These are phyloP conservation scores for Gossypium gossypioides DNA, from an alignment of 441 rosid species.

Conservation along the genomic window DNA sequence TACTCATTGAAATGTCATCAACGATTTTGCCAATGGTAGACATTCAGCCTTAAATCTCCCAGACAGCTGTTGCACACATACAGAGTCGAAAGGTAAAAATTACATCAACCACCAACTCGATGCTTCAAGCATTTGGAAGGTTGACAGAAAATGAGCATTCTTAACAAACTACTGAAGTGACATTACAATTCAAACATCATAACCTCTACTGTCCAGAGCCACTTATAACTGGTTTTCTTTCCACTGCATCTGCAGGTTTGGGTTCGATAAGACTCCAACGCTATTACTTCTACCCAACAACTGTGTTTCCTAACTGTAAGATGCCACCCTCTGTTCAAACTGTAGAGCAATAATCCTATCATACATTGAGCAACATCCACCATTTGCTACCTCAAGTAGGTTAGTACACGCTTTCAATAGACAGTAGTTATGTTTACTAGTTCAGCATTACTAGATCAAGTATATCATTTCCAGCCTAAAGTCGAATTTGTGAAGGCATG, in stretches of 20 bases:
- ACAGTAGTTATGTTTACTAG: not conserved
- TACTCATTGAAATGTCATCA: not conserved
- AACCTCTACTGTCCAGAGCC: not conserved
- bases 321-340: conserved; percentile 4
- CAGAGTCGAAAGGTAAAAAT: not conserved
- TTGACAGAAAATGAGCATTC: not conserved
- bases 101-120: not conserved
- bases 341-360: conserved; percentile 9
- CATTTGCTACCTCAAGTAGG: conserved; percentile 13
- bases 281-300: not conserved
- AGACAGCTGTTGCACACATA: not conserved
- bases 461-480: not conserved
- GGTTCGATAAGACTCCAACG: conserved; percentile 1
- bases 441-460: not conserved
- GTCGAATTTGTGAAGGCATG: not conserved
- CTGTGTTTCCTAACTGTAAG: not conserved
- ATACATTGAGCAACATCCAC: not conserved
- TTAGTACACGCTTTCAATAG: conserved; percentile 9
- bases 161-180: not conserved
- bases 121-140: not conserved
- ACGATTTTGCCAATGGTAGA: not conserved
- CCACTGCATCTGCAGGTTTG: conserved; percentile 19
- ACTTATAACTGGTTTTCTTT: conserved; percentile 14
- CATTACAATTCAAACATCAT: not conserved
- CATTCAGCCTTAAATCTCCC: not conserved